Conservation (phyloP, 768 basidiomycete species). For the Strobilomyces echinocephalus region DNA sequence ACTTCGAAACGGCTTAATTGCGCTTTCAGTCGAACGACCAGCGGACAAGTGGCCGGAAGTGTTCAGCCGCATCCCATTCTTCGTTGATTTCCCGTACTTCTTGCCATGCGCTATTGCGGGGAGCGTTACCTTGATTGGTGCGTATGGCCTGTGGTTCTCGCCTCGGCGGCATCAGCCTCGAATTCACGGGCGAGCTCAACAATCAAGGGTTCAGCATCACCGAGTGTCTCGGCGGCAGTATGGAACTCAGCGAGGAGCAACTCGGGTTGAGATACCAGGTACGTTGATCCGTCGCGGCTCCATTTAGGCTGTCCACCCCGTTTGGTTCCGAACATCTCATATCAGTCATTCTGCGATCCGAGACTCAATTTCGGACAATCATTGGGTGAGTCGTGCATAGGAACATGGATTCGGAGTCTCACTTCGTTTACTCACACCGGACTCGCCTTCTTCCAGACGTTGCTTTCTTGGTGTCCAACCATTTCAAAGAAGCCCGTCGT, state of each 20-base stretch:
- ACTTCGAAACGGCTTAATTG: slow-evolving; percentile 4
- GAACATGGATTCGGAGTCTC: neutral
- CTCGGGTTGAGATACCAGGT: slow-evolving; percentile 89
- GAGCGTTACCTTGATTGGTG: slow-evolving; percentile 67
- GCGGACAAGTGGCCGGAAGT: slow-evolving; percentile 79
- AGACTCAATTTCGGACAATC: slow-evolving; percentile 91
- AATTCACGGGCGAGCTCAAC: slow-evolving; percentile 88
- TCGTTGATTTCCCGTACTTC: slow-evolving; percentile 83
- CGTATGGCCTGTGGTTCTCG: slow-evolving; percentile 59
- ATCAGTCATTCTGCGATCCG: slow-evolving; percentile 91
- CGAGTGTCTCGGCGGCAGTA: slow-evolving; percentile 94
- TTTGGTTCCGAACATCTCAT: neutral
- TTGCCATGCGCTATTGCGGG: slow-evolving; percentile 81
- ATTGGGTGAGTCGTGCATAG: slow-evolving; percentile 55
- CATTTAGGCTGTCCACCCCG: slow-evolving; percentile 25
- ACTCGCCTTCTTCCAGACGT: slow-evolving; percentile 53
- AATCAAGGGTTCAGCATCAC: slow-evolving; percentile 93
- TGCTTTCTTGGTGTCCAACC: slow-evolving; percentile 80
- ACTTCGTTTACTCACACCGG: neutral
- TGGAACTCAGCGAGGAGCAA: slow-evolving; percentile 87
- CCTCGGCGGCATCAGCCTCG: slow-evolving; percentile 80
- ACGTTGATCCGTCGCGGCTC: slow-evolving; percentile 8
- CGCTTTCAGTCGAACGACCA: slow-evolving; percentile 66
- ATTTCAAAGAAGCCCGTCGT: slow-evolving; percentile 64
- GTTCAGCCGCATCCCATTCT: slow-evolving; percentile 62